Base-by-base conservation (phyloP, 2,329 filamentous ascomycete species). In the Colletotrichum tropicale region DNA sequence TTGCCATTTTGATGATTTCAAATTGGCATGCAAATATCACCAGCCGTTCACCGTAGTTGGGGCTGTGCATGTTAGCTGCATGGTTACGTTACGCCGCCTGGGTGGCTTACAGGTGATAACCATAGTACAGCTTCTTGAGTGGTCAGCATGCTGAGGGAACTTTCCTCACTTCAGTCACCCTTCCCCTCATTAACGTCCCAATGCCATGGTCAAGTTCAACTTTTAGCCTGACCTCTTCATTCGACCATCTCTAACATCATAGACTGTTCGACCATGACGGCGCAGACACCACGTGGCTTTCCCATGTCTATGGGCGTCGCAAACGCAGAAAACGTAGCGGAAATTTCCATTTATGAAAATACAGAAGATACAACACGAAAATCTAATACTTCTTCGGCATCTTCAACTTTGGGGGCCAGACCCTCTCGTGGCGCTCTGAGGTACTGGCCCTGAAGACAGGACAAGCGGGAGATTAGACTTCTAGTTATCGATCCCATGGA, bases 301-400 rank as follows among this genome's bases (percentile, higher is more conserved):
- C 18, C 18, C 38, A 43, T n/a, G 16, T n/a, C 16, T n/a, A 10
- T 43, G 18, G 0, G 0, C 9, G 8, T 43, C 38, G 9, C 18
- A 43, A n/a, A 43, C 0, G 38, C 38, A 43, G 18, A 1, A 43
- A 43, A 43, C 18, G 18, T 43, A 43, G 1, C 0, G 16, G 0
- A 43, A 18, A 0, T 43, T 43, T n/a, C 9, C 16, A n/a, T 10
- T 1, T 8, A n/a, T 18, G 18, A 43, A n/a, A 43, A 43, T 8
- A 43, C 8, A 6, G 3, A 43, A 43, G 3, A 2, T 1, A 6
- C 16, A 43, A n/a, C 6, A n/a, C 38, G 38, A n/a, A 43, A 5
- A 43, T 8, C 38, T 12, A 5, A 5, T n/a, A n/a, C 5, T 6
- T n/a, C 16, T 6, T 6, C 9, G 38, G 18, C 38, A n/a, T n/a